Percentiles rank a stretch among this genome's conserved stretches.
Conservation (phyloP, 306 rosid species). For the Cajanus cajan region DNA sequence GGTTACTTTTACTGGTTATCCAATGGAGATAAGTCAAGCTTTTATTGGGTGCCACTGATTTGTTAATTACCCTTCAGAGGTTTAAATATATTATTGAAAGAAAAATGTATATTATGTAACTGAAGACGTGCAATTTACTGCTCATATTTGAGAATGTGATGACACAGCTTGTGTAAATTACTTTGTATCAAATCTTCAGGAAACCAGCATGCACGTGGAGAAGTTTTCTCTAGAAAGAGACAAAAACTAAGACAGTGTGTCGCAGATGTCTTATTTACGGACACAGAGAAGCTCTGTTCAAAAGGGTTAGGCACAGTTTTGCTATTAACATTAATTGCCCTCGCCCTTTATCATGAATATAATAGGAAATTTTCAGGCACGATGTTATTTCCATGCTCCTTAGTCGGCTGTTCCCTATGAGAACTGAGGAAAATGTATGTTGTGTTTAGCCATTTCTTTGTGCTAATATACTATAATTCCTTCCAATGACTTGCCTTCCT, state of each 20-base stretch:
- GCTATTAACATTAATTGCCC: constrained; percentile 23
- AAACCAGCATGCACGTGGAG: constrained; percentile 34
- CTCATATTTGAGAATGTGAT: constrained; percentile 21
- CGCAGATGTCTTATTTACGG: constrained; percentile 47
- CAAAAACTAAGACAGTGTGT: constrained; percentile 60
- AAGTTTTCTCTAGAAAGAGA: constrained; percentile 63
- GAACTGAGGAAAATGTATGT: constrained; percentile 50
- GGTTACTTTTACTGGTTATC: background rate
- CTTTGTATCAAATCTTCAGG: constrained; percentile 44
- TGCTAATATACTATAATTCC: background rate
- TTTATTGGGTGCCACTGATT: constrained; percentile 6
- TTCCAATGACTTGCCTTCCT: constrained; percentile 17
- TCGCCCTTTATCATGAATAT: constrained; percentile 18
- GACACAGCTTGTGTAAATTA: constrained; percentile 1
- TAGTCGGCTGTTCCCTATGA: constrained; percentile 58
- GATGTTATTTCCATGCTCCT: constrained; percentile 63
- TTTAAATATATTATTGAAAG: constrained; percentile 7
- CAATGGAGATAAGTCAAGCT: background rate
- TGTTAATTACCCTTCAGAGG: constrained; percentile 22
- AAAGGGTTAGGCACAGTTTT: constrained; percentile 56
- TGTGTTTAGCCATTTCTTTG: constrained; percentile 22
- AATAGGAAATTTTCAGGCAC: constrained; percentile 50
- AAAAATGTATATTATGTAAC: constrained; percentile 7
- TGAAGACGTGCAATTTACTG: constrained; percentile 18
- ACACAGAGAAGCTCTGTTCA: constrained; percentile 46